These are phyloP conservation scores for Laburnicola sp. DNA, from an alignment of 2,329 filamentous ascomycete species.

Conservation along the genomic window DNA sequence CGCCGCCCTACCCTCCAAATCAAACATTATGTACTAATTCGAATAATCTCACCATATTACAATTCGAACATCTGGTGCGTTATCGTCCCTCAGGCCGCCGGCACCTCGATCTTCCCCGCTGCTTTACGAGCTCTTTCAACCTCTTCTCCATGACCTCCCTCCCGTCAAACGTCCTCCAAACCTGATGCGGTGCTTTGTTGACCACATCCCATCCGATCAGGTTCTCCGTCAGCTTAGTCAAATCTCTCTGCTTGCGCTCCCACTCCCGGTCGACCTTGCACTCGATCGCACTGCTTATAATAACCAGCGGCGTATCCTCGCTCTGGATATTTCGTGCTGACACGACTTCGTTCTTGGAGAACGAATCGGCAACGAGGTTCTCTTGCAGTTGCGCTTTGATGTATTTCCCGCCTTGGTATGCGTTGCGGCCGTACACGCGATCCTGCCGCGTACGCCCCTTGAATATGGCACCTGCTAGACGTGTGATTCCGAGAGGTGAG, in stretches of 20 bases:
- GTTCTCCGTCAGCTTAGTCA: constrained; percentile 78
- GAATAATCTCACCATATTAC: background rate
- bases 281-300: constrained; percentile 80
- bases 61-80: background rate
- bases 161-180: constrained; percentile 78
- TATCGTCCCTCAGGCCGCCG: background rate
- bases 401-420: constrained; percentile 78
- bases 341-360: constrained; percentile 80
- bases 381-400: constrained; percentile 94
- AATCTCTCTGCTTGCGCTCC: constrained; percentile 82
- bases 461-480: constrained; percentile 79
- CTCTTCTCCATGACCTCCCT: constrained; percentile 76
- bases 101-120: constrained; percentile 18
- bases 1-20: background rate
- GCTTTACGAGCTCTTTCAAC: constrained; percentile 67
- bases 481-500: constrained; percentile 82
- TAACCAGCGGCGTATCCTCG: constrained; percentile 71
- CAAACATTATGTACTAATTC: constrained; percentile 1
- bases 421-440: constrained; percentile 77
- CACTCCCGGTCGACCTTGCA: constrained; percentile 69
- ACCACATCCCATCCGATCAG: constrained; percentile 85
- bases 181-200: constrained; percentile 77
- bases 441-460: constrained; percentile 78
- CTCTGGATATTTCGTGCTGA: constrained; percentile 79
- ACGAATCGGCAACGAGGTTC: constrained; percentile 79